Evolutionary conservation across 108 stramenopile species (phyloP), one percentile per base, ranked within the genome.

Genomic region (Cyclotella baltica): DNA sequence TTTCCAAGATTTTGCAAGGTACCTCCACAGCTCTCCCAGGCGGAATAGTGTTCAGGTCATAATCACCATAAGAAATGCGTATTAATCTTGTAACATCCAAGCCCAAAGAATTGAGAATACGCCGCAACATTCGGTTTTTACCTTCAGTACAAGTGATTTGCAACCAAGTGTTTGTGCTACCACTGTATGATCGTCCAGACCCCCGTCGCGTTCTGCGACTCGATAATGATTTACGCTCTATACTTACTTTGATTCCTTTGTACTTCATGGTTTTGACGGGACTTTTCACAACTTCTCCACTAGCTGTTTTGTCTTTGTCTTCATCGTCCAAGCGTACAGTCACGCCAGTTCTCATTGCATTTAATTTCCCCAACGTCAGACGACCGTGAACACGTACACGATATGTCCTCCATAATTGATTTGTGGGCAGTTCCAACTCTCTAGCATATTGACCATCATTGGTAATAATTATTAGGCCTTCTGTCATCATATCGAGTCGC

Each of bases 71-170:
- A 0, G 76, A 68, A 57, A 90, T 88, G 13, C 93, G 89, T 63
- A 94, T 89, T 64, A 94, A 62, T 37, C 93, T 73, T 1, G 88
- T 92, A 18, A 92, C 93, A 35, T 88, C 87, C 27, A 93, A 70
- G 15, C 93, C 93, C 36, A 92, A 55, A 28, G 88, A 67, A 11
- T 71, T 70, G 34, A 94, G 73, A 11, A 89, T 87, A 11, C 90
- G 90, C 36, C 93, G 89, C 57, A 94, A 83, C 69, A 90, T 89
- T 35, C 93, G 83, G 80, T 92, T 92, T 53, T 92, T 92, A 3
- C 91, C 91, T 70, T 93, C 89, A 1, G 78, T 70, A 35, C 89
- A 90, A 6, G 92, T 90, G 22, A 93, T 85, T 50, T 84, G 73
- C 3, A 93, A 50, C 93, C 93, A 94, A 1, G 79, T 88, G 51